Percentiles rank a stretch among this genome's conserved stretches.
Evolutionary conservation across 768 basidiomycete species (phyloP).

Genomic region (Naganishia onofrii): DNA sequence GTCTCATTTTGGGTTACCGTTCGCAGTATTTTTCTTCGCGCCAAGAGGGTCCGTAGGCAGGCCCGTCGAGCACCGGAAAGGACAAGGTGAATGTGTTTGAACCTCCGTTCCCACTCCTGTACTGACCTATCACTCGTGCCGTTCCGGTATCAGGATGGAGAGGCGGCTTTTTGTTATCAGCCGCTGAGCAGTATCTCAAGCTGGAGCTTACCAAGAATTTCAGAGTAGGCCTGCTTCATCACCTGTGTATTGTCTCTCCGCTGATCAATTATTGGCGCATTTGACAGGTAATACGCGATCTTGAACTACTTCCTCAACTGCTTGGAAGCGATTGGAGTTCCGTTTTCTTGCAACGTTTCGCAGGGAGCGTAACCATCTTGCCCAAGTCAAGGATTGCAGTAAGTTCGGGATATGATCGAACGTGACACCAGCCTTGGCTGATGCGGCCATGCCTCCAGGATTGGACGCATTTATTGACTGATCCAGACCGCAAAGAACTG

Average conservation of each 20-base stretch:
- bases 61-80: conserved; percentile 89
- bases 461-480: conserved; percentile 77
- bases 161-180: conserved; percentile 87
- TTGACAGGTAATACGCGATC: conserved; percentile 79
- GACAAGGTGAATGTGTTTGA: conserved; percentile 59
- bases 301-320: conserved; percentile 89
- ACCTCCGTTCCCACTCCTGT: background rate
- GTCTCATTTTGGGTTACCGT: background rate
- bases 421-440: conserved; percentile 10
- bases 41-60: conserved; percentile 56
- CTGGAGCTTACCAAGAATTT: conserved; percentile 95
- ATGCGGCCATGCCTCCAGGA: conserved; percentile 57
- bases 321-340: conserved; percentile 94
- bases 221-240: conserved; percentile 55
- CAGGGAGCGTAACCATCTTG: conserved; percentile 53
- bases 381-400: conserved; percentile 71
- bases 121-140: background rate
- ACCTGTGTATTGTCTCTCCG: background rate
- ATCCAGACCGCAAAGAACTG: conserved; percentile 76
- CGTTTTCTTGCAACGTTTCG: conserved; percentile 92
- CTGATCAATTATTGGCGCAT: background rate
- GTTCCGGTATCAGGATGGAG: conserved; percentile 67
- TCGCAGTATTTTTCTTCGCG: conserved; percentile 79
- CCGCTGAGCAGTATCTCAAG: conserved; percentile 91
- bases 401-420: conserved; percentile 38